Conservation (phyloP, 768 basidiomycete species). For the Trametes gibbosa region DNA sequence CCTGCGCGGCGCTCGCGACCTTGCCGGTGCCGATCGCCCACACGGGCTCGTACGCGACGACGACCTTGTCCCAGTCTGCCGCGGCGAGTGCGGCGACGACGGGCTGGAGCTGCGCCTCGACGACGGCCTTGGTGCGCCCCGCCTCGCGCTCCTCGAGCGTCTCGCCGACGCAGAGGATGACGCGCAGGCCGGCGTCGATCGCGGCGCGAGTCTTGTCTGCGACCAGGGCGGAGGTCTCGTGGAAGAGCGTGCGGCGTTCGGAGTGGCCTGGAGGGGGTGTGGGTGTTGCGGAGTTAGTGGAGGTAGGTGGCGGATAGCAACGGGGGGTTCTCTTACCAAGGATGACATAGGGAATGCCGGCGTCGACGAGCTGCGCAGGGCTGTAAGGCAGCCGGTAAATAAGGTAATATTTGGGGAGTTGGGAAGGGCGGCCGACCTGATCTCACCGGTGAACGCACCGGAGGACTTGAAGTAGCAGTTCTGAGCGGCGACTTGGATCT, state of each 20-base stretch:
- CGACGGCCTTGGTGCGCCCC: slow-evolving; percentile 72
- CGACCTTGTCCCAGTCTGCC: slow-evolving; percentile 82
- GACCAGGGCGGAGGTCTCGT: slow-evolving; percentile 79
- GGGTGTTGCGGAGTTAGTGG: not conserved
- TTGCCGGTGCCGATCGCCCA: slow-evolving; percentile 99
- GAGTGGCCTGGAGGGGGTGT: slow-evolving; percentile 75
- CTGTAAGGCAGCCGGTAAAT: slow-evolving; percentile 38
- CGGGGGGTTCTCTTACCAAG: slow-evolving; percentile 52
- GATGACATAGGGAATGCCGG: slow-evolving; percentile 87
- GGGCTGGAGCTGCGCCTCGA: slow-evolving; percentile 77
- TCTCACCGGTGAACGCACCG: slow-evolving; percentile 97
- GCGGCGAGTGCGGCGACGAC: slow-evolving; percentile 61
- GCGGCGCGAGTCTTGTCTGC: slow-evolving; percentile 87
- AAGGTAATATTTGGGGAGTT: not conserved
- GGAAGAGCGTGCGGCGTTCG: slow-evolving; percentile 91
- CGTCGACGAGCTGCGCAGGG: slow-evolving; percentile 80
- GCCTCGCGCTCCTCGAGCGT: slow-evolving; percentile 85
- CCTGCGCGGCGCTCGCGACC: slow-evolving; percentile 88
- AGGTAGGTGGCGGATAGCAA: not conserved
- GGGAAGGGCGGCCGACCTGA: slow-evolving; percentile 56
- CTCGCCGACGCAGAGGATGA: slow-evolving; percentile 97
- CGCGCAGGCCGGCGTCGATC: slow-evolving; percentile 67
- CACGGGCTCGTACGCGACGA: slow-evolving; percentile 95
- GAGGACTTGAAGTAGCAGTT: slow-evolving; percentile 78
- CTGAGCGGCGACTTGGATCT: slow-evolving; percentile 82